Percentiles rank a stretch among this genome's conserved stretches.
Conservation (phyloP, 331 rosid genomes). For the Spiraea crenata region DNA sequence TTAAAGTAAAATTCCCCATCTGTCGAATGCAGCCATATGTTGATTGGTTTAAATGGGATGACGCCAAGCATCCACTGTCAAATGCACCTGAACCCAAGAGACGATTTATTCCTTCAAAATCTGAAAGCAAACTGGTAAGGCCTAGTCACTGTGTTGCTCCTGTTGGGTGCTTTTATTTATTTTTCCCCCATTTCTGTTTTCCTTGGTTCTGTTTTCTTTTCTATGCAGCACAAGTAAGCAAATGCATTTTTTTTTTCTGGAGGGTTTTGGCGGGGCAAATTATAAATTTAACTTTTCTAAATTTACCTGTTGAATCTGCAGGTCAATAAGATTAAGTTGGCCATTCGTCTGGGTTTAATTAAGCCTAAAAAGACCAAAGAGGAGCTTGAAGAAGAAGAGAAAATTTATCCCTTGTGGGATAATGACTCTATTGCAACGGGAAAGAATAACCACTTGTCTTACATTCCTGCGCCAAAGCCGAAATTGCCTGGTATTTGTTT, state of each 20-base stretch:
- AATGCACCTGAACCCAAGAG: slow-evolving; percentile 97
- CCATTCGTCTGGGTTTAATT: slow-evolving; percentile 74
- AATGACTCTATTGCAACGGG: slow-evolving; percentile 70
- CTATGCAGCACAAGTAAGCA: not conserved
- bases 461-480: slow-evolving; percentile 91
- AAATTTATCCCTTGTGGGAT: slow-evolving; percentile 73
- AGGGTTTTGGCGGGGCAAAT: not conserved
- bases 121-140: slow-evolving; percentile 79
- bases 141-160: slow-evolving; percentile 11
- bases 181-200: not conserved
- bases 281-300: not conserved
- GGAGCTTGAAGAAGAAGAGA: slow-evolving; percentile 65
- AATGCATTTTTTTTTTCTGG: not conserved
- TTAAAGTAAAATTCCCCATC: slow-evolving; percentile 16
- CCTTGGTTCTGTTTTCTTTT: not conserved
- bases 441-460: slow-evolving; percentile 63
- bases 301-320: slow-evolving; percentile 35
- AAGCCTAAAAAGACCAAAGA: slow-evolving; percentile 76
- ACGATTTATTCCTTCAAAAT: slow-evolving; percentile 89
- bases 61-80: slow-evolving; percentile 78
- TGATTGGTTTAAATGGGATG: slow-evolving; percentile 96
- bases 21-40: slow-evolving; percentile 56
- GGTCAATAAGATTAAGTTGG: slow-evolving; percentile 73
- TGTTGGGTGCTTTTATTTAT: not conserved
- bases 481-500: slow-evolving; percentile 71